These are phyloP conservation scores for Dentipellis sp. DNA, from an alignment of 768 basidiomycete species.

Conservation along the genomic window DNA sequence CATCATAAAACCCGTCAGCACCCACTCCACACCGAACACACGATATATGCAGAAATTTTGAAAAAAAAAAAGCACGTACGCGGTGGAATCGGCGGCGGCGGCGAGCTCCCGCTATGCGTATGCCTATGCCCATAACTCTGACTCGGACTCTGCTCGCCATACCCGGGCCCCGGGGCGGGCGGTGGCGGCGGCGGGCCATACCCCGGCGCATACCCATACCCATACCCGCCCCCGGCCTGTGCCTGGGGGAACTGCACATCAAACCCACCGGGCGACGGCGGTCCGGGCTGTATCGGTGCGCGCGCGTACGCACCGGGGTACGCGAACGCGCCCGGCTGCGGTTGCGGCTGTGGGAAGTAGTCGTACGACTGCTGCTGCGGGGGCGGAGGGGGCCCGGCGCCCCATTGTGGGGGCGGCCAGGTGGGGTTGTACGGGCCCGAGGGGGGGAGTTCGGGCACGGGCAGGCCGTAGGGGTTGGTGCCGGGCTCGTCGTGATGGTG, in stretches of 20 bases:
- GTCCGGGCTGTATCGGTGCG: neutral
- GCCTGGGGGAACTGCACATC: neutral
- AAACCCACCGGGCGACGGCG: neutral
- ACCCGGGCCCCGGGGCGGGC: neutral
- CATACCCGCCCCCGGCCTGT: neutral
- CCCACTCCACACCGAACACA: neutral
- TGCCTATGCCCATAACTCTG: neutral
- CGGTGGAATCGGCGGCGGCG: neutral
- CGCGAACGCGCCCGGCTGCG: neutral
- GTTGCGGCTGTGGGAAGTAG: neutral
- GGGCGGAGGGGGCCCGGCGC: neutral
- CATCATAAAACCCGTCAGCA: neutral
- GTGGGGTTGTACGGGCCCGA: neutral
- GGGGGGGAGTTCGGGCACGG: neutral
- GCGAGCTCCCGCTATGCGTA: neutral
- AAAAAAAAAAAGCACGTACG: neutral
- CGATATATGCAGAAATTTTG: too few species aligned
- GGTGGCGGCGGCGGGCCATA: neutral
- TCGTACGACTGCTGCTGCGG: neutral
- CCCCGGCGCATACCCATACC: neutral
- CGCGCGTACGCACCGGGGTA: neutral
- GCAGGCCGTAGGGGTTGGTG: neutral
- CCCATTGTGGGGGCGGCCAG: neutral
- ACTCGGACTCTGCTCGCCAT: neutral
- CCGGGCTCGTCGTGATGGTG: conserved; percentile 3